A percentile compares a stretch with the other conserved stretches of the same genome.
Conservation (phyloP, 2,329 filamentous ascomycete genomes). For the Arachnomyces sp. region DNA sequence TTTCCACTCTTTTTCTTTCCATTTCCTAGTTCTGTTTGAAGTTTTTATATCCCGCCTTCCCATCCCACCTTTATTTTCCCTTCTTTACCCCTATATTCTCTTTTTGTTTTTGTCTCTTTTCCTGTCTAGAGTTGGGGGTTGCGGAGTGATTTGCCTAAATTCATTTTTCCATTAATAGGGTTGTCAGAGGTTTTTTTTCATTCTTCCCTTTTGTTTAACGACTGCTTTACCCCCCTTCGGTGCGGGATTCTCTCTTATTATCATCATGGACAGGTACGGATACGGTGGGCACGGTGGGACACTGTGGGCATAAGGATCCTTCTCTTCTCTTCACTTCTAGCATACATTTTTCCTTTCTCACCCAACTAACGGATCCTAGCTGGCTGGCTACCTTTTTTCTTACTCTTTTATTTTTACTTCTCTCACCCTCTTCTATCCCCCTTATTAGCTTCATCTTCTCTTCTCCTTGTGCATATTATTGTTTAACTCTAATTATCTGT, state of each 20-base stretch:
- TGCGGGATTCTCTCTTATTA: no score
- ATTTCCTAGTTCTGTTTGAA: constrained; percentile 6
- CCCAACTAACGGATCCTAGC: no score
- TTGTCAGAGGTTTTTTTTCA: constrained; percentile 3
- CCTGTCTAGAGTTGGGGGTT: constrained; percentile 4
- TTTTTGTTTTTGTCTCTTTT: constrained; percentile 1
- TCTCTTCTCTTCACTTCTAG: constrained; percentile 6
- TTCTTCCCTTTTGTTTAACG: constrained; percentile 9
- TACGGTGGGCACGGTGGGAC: no score
- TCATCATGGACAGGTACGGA: no score
- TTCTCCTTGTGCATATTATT: constrained; percentile 2
- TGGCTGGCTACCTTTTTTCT: no score
- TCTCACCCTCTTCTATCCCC: constrained; percentile 5
- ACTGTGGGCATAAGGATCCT: neutral
- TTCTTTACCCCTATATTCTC: constrained; percentile 1
- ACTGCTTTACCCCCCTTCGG: neutral
- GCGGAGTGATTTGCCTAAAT: neutral
- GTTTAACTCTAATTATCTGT: neutral
- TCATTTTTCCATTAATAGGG: neutral
- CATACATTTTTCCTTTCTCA: no score
- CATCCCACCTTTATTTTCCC: constrained; percentile 8
- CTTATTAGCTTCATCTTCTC: constrained; percentile 4
- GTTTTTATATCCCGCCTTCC: constrained; percentile 2
- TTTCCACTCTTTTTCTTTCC: constrained; percentile 1
- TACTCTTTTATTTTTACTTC: constrained; percentile 2